Conservation (phyloP, 2,329 filamentous ascomycete genomes). For the Elsinoe ampelina region DNA sequence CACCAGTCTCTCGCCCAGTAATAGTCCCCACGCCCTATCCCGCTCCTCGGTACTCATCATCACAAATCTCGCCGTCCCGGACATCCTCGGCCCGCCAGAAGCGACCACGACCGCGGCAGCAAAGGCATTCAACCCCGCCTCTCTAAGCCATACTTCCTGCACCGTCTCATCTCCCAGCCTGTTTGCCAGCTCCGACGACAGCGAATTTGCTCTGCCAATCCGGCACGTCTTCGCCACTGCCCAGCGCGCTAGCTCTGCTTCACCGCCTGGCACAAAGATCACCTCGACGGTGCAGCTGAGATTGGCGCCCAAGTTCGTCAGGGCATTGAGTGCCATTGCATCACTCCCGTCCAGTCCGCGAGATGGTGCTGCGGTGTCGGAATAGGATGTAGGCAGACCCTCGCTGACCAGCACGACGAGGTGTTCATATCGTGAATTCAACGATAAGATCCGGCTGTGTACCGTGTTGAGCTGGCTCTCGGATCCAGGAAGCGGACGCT, state of each 20-base stretch:
- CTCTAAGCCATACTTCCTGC: constrained; percentile 60
- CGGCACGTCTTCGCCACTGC: constrained; percentile 36
- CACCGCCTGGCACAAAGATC: constrained; percentile 35
- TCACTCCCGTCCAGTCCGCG: constrained; percentile 25
- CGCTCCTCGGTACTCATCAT: constrained; percentile 46
- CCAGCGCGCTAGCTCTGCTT: constrained; percentile 29
- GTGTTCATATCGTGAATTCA: constrained; percentile 54
- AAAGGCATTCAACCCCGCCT: constrained; percentile 59
- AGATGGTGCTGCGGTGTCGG: not conserved
- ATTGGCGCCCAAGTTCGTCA: constrained; percentile 36
- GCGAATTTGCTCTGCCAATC: constrained; percentile 18
- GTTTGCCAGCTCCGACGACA: constrained; percentile 18
- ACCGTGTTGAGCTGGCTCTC: constrained; percentile 34
- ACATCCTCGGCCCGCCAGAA: constrained; percentile 23
- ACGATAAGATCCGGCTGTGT: constrained; percentile 44
- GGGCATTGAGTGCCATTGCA: constrained; percentile 24
- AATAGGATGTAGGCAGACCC: constrained; percentile 15
- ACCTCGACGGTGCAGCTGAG: constrained; percentile 32
- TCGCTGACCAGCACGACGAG: constrained; percentile 59
- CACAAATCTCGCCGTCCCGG: constrained; percentile 48
- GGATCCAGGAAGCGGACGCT: constrained; percentile 59
- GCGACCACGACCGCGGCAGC: constrained; percentile 58
- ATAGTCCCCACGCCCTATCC: constrained; percentile 39
- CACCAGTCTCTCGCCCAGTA: constrained; percentile 49
- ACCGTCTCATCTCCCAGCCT: constrained; percentile 45